These are phyloP conservation scores for Penicillium vulpinum DNA, from an alignment of 2,329 filamentous ascomycete species.

Conservation along the genomic window DNA sequence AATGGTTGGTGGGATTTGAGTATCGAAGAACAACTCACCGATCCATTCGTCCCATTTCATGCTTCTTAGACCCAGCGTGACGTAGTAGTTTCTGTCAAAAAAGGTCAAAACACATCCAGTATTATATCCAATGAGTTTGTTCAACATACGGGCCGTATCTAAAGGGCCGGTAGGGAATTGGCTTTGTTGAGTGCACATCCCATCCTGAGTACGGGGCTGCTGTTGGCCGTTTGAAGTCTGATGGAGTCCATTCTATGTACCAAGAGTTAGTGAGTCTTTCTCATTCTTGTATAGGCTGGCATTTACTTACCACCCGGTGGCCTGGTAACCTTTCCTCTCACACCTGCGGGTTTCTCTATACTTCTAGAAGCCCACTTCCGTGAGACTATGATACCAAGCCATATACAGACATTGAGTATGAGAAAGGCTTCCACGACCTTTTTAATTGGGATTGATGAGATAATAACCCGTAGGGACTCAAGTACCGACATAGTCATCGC, in stretches of 20 bases:
- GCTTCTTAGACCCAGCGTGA: conserved; percentile 74
- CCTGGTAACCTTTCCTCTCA: conserved; percentile 36
- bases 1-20: neutral
- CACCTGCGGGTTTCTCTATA: conserved; percentile 46
- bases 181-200: conserved; percentile 67
- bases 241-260: conserved; percentile 56
- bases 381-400: conserved; percentile 26
- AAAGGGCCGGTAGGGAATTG: conserved; percentile 76
- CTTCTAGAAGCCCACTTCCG: conserved; percentile 38
- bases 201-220: conserved; percentile 66
- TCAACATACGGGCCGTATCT: conserved; percentile 63
- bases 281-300: neutral
- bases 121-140: neutral
- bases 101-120: neutral
- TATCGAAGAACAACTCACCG: conserved; percentile 28
- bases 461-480: neutral
- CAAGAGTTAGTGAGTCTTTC: neutral
- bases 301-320: conserved; percentile 48
- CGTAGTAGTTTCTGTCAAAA: conserved; percentile 60
- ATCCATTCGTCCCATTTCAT: conserved; percentile 76
- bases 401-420: conserved; percentile 30
- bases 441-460: conserved; percentile 9
- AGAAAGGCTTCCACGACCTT: conserved; percentile 19
- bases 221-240: conserved; percentile 59
- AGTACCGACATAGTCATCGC: neutral